These are phyloP conservation scores for Geotrichum phurueaensis DNA, from an alignment of 1,139 yeast genomes.

Conservation along the genomic window DNA sequence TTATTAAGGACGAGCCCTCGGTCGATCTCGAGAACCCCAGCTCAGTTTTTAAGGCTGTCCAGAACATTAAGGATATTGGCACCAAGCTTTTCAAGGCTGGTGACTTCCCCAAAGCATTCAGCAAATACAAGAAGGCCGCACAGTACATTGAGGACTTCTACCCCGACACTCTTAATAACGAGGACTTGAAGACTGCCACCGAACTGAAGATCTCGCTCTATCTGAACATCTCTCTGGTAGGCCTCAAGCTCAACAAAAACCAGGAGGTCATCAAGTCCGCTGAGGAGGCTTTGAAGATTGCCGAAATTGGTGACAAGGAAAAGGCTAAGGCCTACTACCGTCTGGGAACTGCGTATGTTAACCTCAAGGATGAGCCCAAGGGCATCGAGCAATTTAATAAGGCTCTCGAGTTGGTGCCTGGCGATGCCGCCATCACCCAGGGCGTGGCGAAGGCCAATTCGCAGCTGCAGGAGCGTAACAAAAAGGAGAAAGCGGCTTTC, in stretches of 20 bases:
- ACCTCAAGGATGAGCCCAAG: conserved; percentile 58
- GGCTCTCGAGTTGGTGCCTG: conserved; percentile 62
- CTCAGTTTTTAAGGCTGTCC: conserved; percentile 61
- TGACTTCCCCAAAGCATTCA: conserved; percentile 41
- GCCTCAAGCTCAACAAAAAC: conserved; percentile 57
- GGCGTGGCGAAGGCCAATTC: conserved; percentile 59
- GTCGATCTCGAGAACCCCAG: conserved; percentile 56
- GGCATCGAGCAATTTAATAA: conserved; percentile 60
- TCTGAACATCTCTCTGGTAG: conserved; percentile 71
- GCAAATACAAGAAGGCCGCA: conserved; percentile 67
- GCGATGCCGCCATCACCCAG: conserved; percentile 64
- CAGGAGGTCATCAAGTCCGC: conserved; percentile 56
- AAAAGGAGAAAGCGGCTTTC: conserved; percentile 77
- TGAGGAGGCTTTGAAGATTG: conserved; percentile 58
- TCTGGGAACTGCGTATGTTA: conserved; percentile 63
- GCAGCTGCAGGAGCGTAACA: conserved; percentile 48
- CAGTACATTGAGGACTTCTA: conserved; percentile 64
- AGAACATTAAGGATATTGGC: conserved; percentile 69
- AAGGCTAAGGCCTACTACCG: conserved; percentile 82
- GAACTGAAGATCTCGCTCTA: conserved; percentile 56
- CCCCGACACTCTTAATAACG: conserved; percentile 48
- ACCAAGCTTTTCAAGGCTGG: conserved; percentile 63
- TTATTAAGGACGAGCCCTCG: conserved; percentile 64
- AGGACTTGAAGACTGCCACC: conserved; percentile 37
- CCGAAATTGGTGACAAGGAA: conserved; percentile 57